A percentile compares a stretch with the other conserved stretches of the same genome.
phyloP scores from a whole-genome alignment of 164 flowering plant species.

The Annona cherimola region DNA sequence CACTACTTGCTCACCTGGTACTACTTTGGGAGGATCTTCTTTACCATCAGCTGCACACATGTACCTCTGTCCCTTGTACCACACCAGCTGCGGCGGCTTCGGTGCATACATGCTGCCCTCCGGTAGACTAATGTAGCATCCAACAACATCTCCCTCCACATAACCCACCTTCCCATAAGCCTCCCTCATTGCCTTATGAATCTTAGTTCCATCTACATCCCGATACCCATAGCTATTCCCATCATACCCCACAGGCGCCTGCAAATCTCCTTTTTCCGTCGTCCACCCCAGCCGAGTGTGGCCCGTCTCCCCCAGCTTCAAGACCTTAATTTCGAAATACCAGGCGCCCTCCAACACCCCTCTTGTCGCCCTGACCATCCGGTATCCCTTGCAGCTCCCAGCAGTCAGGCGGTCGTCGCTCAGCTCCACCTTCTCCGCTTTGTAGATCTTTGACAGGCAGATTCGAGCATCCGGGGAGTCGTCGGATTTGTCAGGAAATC shows the following conservation, averaged over 20 bases:
- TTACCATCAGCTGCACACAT: conserved; percentile 55
- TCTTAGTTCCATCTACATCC: conserved; percentile 86
- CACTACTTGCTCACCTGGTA: conserved; percentile 68
- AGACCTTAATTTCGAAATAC: conserved; percentile 85
- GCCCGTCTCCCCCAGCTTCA: conserved; percentile 74
- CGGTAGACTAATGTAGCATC: conserved; percentile 83
- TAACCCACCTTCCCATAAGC: conserved; percentile 90
- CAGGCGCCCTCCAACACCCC: conserved; percentile 91
- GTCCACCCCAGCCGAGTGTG: conserved; percentile 95
- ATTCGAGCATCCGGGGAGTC: conserved; percentile 60
- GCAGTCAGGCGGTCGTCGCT: conserved; percentile 77
- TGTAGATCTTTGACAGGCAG: conserved; percentile 77
- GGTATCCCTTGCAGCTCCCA: conserved; percentile 78
- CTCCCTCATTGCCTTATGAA: conserved; percentile 87
- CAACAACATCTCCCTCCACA: conserved; percentile 92
- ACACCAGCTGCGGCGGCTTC: conserved; percentile 54
- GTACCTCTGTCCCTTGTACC: conserved; percentile 81
- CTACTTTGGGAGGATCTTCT: conserved; percentile 75
- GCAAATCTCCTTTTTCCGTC: conserved; percentile 92
- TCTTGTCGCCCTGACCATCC: conserved; percentile 95
- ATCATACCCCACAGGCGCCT: conserved; percentile 97
- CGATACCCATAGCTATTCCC: conserved; percentile 84
- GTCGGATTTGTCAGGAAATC: conserved; percentile 71
- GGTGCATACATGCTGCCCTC: conserved; percentile 69
- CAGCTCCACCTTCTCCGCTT: conserved; percentile 95